A percentile compares a stretch with the other conserved stretches of the same genome.
phyloP scores from a whole-genome alignment of 2,329 filamentous ascomycete genomes.

The Penicillium brevicompactum region DNA sequence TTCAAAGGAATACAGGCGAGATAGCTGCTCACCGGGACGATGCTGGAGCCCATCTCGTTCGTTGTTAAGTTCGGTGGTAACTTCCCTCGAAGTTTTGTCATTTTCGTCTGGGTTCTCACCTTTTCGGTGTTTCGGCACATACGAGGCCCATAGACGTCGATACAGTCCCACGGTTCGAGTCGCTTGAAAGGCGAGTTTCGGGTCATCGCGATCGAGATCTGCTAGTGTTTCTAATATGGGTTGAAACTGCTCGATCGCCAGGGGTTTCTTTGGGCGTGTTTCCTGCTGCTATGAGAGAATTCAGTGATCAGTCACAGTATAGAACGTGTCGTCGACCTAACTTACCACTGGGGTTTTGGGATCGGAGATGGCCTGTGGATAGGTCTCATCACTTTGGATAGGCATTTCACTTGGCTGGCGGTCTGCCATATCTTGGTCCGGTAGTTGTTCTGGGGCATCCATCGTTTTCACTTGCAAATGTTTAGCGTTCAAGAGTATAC shows the following conservation, averaged over 20 bases:
- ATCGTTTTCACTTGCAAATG: neutral
- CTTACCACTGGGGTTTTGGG: neutral
- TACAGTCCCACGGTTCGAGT: too few relatives aligned
- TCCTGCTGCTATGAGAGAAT: neutral
- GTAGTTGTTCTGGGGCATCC: neutral
- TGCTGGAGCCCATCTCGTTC: constrained; percentile 3
- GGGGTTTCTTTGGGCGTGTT: neutral
- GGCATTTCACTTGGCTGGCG: neutral
- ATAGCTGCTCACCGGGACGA: constrained; percentile 3
- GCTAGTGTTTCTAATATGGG: neutral
- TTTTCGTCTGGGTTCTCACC: neutral
- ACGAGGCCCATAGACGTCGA: neutral
- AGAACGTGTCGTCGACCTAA: neutral
- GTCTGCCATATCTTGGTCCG: neutral
- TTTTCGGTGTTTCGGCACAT: neutral
- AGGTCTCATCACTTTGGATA: neutral
- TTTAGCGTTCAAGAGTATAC: neutral
- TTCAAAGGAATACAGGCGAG: constrained; percentile 3
- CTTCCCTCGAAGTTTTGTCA: neutral
- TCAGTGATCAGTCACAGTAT: neutral
- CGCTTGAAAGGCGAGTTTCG: neutral
- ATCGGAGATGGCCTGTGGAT: neutral
- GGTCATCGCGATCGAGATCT: neutral
- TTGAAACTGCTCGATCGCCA: neutral
- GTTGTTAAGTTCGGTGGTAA: neutral